Percentiles rank a stretch among this genome's conserved stretches.
Evolutionary conservation across 2,329 filamentous ascomycete species (phyloP).

Genomic region (Cercospora zeae-maydis): DNA sequence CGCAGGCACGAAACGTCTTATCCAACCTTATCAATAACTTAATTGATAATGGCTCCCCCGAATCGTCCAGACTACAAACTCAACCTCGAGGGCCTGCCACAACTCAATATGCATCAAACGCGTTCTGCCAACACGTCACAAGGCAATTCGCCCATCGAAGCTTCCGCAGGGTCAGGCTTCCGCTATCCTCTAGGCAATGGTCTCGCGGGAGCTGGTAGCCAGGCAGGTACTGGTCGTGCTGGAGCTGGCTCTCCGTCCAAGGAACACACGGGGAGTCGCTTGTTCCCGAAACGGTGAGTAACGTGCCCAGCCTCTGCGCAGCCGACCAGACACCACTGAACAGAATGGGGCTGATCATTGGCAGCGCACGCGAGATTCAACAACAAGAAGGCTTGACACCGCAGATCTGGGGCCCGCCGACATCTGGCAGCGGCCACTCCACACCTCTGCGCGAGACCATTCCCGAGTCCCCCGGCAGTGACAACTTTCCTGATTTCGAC

Average conservation of each 20-base stretch:
- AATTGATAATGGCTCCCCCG: conserved; percentile 88
- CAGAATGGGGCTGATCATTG: conserved; percentile 6
- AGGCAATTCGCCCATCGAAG: conserved; percentile 76
- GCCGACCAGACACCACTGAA: background rate
- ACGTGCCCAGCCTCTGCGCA: background rate
- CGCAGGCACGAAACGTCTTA: conserved; percentile 18
- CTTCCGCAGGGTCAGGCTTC: conserved; percentile 58
- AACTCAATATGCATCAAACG: conserved; percentile 59
- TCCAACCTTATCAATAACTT: conserved; percentile 36
- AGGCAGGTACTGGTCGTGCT: conserved; percentile 61
- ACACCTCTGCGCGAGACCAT: conserved; percentile 96
- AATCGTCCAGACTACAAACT: conserved; percentile 78
- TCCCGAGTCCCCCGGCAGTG: conserved; percentile 85
- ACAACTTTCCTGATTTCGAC: conserved; percentile 89
- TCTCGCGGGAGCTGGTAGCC: conserved; percentile 51
- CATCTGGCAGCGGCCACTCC: conserved; percentile 92
- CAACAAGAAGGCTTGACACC: conserved; percentile 83
- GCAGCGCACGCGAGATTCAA: conserved; percentile 90
- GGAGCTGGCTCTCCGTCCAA: conserved; percentile 96
- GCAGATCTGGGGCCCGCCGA: conserved; percentile 84
- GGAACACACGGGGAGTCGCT: conserved; percentile 68
- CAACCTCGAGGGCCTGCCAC: conserved; percentile 75
- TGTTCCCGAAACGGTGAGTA: conserved; percentile 88
- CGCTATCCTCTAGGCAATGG: conserved; percentile 70
- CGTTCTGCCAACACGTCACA: conserved; percentile 77